Percentiles rank a stretch among this genome's conserved stretches.
Conservation (phyloP, 140 eudicot genomes). For the Bidens hawaiensis region DNA sequence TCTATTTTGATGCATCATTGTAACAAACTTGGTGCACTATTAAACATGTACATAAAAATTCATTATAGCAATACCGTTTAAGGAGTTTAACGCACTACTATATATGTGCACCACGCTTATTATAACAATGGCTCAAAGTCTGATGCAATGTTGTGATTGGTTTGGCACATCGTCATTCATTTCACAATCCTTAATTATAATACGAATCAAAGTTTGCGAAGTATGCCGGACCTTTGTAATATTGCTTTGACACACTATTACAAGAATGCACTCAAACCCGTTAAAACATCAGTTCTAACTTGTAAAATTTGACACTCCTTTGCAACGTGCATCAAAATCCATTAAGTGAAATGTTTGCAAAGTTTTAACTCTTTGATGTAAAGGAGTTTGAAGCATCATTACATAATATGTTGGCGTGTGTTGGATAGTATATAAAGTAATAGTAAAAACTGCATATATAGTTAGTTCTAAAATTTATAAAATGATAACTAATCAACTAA, state of each 20-base stretch:
- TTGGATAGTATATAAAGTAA: no score
- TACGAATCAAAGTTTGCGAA: not conserved
- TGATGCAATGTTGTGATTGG: not conserved
- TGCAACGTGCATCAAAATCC: not conserved
- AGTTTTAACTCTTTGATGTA: not conserved
- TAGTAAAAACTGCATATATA: no score
- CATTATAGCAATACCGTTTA: no score
- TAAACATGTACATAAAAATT: no score
- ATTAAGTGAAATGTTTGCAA: not conserved
- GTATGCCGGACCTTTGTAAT: not conserved
- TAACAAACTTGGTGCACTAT: no score
- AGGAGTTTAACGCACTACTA: no score
- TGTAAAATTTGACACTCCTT: not conserved
- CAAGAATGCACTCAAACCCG: not conserved
- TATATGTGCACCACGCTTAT: not conserved
- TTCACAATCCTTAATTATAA: not conserved
- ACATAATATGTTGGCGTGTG: no score
- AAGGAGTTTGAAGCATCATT: not conserved
- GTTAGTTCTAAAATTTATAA: no score
- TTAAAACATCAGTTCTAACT: no score
- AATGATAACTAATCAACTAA: no score
- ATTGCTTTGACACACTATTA: not conserved
- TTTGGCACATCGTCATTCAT: not conserved
- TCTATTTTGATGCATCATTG: no score
- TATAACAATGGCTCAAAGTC: no score